Percentiles rank a stretch among this genome's conserved stretches.
phyloP scores from a whole-genome alignment of 768 basidiomycete genomes.

The Clavulina sp. region DNA sequence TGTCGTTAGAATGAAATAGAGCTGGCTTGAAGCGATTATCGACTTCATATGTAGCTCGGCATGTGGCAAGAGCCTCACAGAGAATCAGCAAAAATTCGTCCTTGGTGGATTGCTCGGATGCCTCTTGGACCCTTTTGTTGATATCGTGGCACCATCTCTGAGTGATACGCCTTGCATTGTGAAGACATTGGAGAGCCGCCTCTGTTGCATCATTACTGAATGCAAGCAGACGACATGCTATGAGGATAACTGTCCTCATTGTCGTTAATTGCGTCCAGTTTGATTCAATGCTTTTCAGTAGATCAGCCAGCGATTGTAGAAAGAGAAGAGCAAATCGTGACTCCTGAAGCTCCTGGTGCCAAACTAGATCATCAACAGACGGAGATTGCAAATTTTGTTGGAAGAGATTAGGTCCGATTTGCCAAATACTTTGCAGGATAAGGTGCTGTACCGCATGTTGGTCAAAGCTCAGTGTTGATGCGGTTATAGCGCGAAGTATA shows the following conservation, averaged over 20 bases:
- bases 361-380: background rate
- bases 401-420: conserved; percentile 28
- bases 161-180: conserved; percentile 17
- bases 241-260: background rate
- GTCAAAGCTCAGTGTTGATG: conserved; percentile 24
- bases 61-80: conserved; percentile 24
- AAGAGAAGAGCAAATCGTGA: background rate
- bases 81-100: conserved; percentile 14
- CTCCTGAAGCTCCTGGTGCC: background rate
- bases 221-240: background rate
- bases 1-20: conserved; percentile 14
- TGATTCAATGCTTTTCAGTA: background rate
- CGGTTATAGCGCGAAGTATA: conserved; percentile 24
- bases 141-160: conserved; percentile 24
- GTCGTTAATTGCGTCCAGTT: background rate
- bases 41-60: conserved; percentile 26
- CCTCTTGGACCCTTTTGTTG: conserved; percentile 13
- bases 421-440: conserved; percentile 28
- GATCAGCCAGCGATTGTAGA: background rate
- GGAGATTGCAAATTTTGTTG: conserved; percentile 8
- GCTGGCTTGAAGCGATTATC: conserved; percentile 11
- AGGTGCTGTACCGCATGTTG: conserved; percentile 26
- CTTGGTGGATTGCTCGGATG: conserved; percentile 10
- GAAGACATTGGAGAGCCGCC: conserved; percentile 11
- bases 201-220: background rate